Percentiles rank a stretch among this genome's conserved stretches.
phyloP scores from a whole-genome alignment of 2,329 filamentous ascomycete species.

The Pestalotiopsis sp. region DNA sequence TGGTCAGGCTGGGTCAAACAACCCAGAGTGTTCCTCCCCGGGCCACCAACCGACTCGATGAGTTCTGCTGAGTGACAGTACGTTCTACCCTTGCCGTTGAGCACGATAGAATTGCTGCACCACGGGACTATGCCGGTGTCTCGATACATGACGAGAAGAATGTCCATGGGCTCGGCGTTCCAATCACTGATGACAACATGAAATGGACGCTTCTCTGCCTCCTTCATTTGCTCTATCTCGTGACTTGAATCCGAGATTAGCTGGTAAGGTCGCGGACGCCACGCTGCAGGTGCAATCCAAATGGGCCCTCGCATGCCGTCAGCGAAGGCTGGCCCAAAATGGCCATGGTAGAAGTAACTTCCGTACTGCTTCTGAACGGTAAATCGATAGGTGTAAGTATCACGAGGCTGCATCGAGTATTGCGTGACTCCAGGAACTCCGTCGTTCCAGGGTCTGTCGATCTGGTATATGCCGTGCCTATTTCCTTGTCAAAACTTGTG shows the following conservation, averaged over 20 bases:
- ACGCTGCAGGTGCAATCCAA: conserved; percentile 17
- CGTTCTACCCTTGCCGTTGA: conserved; percentile 16
- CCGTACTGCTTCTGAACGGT: conserved; percentile 18
- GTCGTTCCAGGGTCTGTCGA: conserved; percentile 19
- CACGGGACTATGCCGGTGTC: conserved; percentile 17
- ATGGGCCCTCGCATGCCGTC: conserved; percentile 19
- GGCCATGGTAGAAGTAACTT: conserved; percentile 20
- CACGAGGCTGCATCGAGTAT: conserved; percentile 17
- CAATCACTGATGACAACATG: conserved; percentile 19
- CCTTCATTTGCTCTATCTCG: conserved; percentile 13
- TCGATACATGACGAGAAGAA: conserved; percentile 18
- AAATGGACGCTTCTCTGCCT: conserved; percentile 15
- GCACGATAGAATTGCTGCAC: conserved; percentile 17
- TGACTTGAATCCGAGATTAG: conserved; percentile 13
- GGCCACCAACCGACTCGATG: conserved; percentile 13
- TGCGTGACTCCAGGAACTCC: conserved; percentile 20
- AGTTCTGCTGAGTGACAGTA: conserved; percentile 13
- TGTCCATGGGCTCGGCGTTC: conserved; percentile 19
- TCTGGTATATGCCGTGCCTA: conserved; percentile 20
- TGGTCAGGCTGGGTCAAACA: conserved; percentile 13
- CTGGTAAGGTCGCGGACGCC: conserved; percentile 16
- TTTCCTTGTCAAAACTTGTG: neutral
- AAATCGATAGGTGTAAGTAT: conserved; percentile 18
- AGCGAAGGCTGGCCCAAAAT: conserved; percentile 19
- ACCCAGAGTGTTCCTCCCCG: conserved; percentile 14